Conservation (phyloP, 1,284 basidiomycete species). For the Bjerkandera adusta region DNA sequence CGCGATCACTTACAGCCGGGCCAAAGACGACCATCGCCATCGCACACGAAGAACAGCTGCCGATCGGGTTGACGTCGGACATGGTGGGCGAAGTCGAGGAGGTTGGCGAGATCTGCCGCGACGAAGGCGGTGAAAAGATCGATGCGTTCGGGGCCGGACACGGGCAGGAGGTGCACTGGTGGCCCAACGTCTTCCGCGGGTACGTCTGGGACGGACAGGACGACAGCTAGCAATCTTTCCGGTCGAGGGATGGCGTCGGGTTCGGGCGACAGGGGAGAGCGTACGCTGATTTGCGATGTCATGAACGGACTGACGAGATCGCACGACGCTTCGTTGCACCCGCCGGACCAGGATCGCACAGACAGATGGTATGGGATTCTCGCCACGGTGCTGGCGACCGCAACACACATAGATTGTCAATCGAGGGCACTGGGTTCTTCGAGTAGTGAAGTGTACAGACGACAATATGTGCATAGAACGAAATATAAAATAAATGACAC, state of each 20-base stretch:
- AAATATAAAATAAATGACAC: no score
- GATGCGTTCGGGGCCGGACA: slow-evolving; percentile 21
- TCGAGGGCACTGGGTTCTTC: no score
- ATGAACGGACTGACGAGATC: no score
- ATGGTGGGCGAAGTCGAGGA: slow-evolving; percentile 73
- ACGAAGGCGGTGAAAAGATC: slow-evolving; percentile 56
- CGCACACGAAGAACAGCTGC: slow-evolving; percentile 64
- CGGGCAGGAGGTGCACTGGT: slow-evolving; percentile 52
- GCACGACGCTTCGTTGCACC: no score
- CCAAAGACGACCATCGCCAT: slow-evolving; percentile 62
- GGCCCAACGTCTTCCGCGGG: slow-evolving; percentile 64
- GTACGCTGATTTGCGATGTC: no score
- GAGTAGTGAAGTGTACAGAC: no score
- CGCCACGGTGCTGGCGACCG: no score
- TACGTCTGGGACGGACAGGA: slow-evolving; percentile 70
- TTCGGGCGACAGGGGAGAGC: no score
- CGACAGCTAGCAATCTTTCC: slow-evolving; percentile 6
- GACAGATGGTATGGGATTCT: no score
- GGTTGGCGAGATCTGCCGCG: slow-evolving; percentile 68
- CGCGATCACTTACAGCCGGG: slow-evolving; percentile 19
- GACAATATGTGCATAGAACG: no score
- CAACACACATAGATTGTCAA: no score
- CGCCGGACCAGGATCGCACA: no score
- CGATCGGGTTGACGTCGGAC: slow-evolving; percentile 70
- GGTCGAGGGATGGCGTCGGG: background rate